These are phyloP conservation scores for Jimgerdemannia flammicorona DNA, from an alignment of 192 early-diverging fungal species.

Conservation along the genomic window DNA sequence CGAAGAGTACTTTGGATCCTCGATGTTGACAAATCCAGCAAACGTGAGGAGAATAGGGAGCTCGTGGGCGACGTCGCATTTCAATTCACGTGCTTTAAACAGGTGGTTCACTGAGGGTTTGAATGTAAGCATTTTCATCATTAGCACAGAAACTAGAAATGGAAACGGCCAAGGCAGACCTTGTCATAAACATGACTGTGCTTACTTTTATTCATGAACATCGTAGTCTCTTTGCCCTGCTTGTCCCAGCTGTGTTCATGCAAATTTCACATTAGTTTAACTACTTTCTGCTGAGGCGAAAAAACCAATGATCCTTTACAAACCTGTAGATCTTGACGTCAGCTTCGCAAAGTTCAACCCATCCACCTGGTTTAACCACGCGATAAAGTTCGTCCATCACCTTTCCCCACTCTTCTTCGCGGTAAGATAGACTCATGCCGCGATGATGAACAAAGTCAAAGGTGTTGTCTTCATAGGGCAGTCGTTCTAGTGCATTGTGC, in stretches of 20 bases:
- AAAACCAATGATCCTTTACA: background rate
- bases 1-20: background rate
- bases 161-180: no score
- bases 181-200: background rate
- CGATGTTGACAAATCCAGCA: background rate
- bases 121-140: no score
- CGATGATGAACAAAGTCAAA: conserved; percentile 28
- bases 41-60: background rate
- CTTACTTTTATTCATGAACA: background rate
- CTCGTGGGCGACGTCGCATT: background rate
- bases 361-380: conserved; percentile 24
- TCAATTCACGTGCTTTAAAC: background rate
- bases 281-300: background rate
- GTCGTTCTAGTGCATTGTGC: conserved; percentile 12
- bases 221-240: background rate
- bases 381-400: conserved; percentile 8
- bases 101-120: background rate
- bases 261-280: no score
- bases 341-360: conserved; percentile 13
- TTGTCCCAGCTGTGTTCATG: background rate
- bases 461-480: conserved; percentile 21
- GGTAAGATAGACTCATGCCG: conserved; percentile 6
- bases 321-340: background rate
- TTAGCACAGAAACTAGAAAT: no score
- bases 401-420: conserved; percentile 6